These are phyloP conservation scores for Coniferiporia weirii DNA, from an alignment of 1,284 basidiomycete species.

Conservation along the genomic window DNA sequence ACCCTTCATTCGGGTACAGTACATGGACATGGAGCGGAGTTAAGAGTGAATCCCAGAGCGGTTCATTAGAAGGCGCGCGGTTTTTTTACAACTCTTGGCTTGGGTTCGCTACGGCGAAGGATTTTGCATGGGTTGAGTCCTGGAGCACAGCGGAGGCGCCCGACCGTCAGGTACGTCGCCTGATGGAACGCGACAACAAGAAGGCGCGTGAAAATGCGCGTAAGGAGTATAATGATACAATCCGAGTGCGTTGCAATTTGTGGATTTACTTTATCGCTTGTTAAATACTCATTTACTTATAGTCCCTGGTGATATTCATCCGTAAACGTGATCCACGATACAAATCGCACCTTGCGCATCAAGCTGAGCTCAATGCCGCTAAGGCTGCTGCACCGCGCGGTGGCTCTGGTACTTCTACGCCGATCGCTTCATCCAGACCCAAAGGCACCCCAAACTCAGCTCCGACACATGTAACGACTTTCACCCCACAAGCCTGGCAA, in stretches of 20 bases:
- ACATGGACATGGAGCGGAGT: conserved; percentile 63
- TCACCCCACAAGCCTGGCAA: conserved; percentile 84
- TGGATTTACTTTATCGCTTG: background rate
- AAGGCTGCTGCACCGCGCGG: conserved; percentile 28
- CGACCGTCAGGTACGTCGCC: conserved; percentile 77
- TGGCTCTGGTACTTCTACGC: conserved; percentile 12
- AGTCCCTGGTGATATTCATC: conserved; percentile 83
- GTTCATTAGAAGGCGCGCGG: conserved; percentile 45
- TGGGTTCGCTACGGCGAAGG: conserved; percentile 85
- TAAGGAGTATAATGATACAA: conserved; percentile 90
- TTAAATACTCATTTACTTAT: conserved; percentile 1
- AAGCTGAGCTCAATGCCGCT: conserved; percentile 33
- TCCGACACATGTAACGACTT: conserved; percentile 30
- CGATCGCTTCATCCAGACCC: conserved; percentile 4
- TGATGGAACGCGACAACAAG: conserved; percentile 97
- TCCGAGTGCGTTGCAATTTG: conserved; percentile 55
- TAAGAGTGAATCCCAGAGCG: conserved; percentile 27
- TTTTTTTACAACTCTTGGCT: conserved; percentile 87
- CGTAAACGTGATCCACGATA: conserved; percentile 94
- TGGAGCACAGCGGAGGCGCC: conserved; percentile 85
- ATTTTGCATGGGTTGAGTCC: conserved; percentile 85
- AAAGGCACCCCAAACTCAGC: conserved; percentile 25
- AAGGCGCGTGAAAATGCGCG: conserved; percentile 83
- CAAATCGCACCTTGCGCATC: conserved; percentile 62
- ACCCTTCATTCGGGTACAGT: conserved; percentile 83